phyloP scores from a whole-genome alignment of 257 asterid species.

The Voacanga thouarsii region DNA sequence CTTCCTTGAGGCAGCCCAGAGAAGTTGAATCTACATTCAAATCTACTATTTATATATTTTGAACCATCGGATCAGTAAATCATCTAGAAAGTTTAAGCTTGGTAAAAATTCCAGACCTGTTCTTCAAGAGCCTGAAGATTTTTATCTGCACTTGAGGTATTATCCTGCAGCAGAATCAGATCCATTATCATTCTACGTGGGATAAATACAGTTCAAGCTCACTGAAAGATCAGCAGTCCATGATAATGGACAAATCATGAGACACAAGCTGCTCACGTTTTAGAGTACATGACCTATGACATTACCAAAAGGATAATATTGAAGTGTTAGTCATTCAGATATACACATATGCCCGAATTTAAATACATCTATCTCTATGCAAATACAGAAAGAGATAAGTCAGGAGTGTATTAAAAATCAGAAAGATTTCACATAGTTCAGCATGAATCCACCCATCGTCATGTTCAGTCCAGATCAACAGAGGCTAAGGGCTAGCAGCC shows the following conservation, averaged over 20 bases:
- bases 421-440: too few species aligned
- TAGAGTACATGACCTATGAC: neutral
- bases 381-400: neutral
- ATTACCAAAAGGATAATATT: neutral
- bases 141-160: constrained; percentile 22
- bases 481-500: too few species aligned
- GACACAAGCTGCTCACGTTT: neutral
- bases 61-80: neutral
- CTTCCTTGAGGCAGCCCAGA: constrained; percentile 64
- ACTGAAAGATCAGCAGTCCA: neutral
- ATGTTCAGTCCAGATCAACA: too few species aligned
- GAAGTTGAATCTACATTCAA: constrained; percentile 58
- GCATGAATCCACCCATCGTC: too few species aligned
- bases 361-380: neutral
- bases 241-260: neutral
- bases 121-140: constrained; percentile 50
- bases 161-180: constrained; percentile 27
- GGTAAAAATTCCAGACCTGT: constrained; percentile 42
- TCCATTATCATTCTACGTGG: neutral
- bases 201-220: neutral
- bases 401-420: neutral
- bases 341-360: neutral
- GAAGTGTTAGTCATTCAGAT: neutral
- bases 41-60: constrained; percentile 2
- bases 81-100: constrained; percentile 2